These are phyloP conservation scores for Aspergillus cavernicola DNA, from an alignment of 495 filamentous ascomycete species.

Conservation along the genomic window DNA sequence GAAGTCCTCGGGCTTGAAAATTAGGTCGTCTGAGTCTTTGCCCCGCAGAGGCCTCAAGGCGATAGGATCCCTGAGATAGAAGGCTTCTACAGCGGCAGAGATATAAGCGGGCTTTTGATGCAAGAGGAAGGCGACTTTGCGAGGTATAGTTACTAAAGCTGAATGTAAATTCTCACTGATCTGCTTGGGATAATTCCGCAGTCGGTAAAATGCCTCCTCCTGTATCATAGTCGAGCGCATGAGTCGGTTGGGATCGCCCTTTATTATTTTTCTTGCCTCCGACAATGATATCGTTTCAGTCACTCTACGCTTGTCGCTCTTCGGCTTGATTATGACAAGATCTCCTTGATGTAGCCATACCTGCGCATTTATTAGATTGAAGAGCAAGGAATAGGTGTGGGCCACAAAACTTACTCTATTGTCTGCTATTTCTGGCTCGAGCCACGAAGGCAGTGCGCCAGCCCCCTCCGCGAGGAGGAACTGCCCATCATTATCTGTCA, in stretches of 20 bases:
- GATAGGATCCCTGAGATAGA: conserved; percentile 87
- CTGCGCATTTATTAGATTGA: conserved; percentile 23
- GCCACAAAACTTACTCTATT: conserved; percentile 58
- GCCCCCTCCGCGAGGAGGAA: conserved; percentile 95
- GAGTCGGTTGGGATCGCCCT: conserved; percentile 46
- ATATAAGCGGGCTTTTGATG: conserved; percentile 68
- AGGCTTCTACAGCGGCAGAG: conserved; percentile 81
- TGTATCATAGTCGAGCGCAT: conserved; percentile 69
- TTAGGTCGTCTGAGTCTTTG: conserved; percentile 38
- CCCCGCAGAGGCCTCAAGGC: conserved; percentile 64
- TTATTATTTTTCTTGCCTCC: conserved; percentile 59
- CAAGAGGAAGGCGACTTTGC: conserved; percentile 77
- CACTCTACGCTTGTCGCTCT: conserved; percentile 30
- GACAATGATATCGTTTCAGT: conserved; percentile 51
- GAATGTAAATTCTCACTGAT: conserved; percentile 70
- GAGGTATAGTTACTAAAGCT: conserved; percentile 66
- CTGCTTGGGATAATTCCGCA: conserved; percentile 74
- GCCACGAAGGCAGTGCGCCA: conserved; percentile 79
- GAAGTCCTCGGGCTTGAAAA: conserved; percentile 72
- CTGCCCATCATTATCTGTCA: conserved; percentile 86
- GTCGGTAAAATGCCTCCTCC: conserved; percentile 83
- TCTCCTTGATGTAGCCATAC: conserved; percentile 75
- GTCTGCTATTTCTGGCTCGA: conserved; percentile 85
- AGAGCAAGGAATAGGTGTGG: background rate
- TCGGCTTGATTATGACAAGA: conserved; percentile 69